Base-by-base conservation (phyloP, 441 rosid genomes). In the Aleurites moluccanus region DNA sequence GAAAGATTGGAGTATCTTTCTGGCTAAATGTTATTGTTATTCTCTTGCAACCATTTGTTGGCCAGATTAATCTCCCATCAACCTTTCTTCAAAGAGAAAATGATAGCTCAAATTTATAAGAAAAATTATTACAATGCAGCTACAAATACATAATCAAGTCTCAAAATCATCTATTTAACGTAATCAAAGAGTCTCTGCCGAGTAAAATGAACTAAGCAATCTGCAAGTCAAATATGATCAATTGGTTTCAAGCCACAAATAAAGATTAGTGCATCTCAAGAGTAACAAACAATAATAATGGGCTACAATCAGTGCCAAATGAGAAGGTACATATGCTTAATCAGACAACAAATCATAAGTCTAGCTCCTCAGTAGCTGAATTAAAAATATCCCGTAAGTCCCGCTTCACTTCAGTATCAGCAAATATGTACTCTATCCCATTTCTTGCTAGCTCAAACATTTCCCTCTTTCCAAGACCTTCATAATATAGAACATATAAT, bases 361-460 rank as follows among this genome's bases (percentile, higher is more conserved):
- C 69, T 63, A 83, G 75, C 70, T 83, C 72, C 75, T 77, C 64
- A 27, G 85, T 79, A 53, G 92, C 83, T 44, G 80, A 82, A 14
- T 78, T 82, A 71, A 85, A 92, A 35, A 82, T 74, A 74, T 83
- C 76, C 56, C 70, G 47, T 73, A 95, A 83, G 67, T 90, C 87
- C 44, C 73, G 80, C 85, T 93, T 95, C 53, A 89, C 92, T 72
- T 67, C 83, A 69, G 78, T 92, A 63, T 83, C 94, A 10, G 96
- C 92, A 83, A 96, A 93, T 79, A 92, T 89, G 75, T 82, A 91
- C 7, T 85, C 83, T 1, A 92, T 80, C n/a, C 89, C 95, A 3
- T 75, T 72, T 83, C 80, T 80, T 23, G 99, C 92, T 49, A 93
- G 86, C 38, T 28, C 40, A 61, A 61, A 61, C 78, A 94, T 78